These are phyloP conservation scores for Gelatoporia subvermispora DNA, from an alignment of 768 basidiomycete species.

Conservation along the genomic window DNA sequence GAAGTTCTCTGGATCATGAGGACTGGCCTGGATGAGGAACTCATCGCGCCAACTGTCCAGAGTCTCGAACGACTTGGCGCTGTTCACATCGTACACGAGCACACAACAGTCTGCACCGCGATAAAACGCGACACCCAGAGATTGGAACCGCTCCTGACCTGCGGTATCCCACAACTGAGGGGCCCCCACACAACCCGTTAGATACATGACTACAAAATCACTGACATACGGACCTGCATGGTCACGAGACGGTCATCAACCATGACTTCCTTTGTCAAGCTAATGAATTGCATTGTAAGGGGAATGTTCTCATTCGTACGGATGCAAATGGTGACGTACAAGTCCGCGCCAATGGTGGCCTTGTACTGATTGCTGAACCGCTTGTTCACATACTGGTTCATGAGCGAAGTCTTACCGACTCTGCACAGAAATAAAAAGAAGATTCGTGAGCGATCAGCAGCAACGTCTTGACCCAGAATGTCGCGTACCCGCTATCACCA, in stretches of 20 bases:
- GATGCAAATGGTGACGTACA: slow-evolving; percentile 52
- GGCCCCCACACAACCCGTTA: not conserved
- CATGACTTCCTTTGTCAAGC: slow-evolving; percentile 97
- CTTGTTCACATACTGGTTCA: slow-evolving; percentile 99
- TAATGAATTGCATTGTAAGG: slow-evolving; percentile 23
- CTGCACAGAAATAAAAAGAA: not conserved
- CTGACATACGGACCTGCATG: slow-evolving; percentile 73
- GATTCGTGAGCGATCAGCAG: not conserved
- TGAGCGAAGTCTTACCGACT: slow-evolving; percentile 98
- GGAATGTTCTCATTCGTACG: slow-evolving; percentile 1
- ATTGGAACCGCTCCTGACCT: slow-evolving; percentile 99
- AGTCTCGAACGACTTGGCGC: slow-evolving; percentile 96
- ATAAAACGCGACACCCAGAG: slow-evolving; percentile 97
- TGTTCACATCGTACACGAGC: slow-evolving; percentile 98
- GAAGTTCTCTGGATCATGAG: slow-evolving; percentile 99
- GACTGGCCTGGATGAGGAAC: slow-evolving; percentile 97
- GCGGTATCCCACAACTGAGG: slow-evolving; percentile 98
- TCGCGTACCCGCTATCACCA: slow-evolving; percentile 86
- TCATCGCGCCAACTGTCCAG: slow-evolving; percentile 99
- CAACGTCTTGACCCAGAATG: slow-evolving; percentile 15
- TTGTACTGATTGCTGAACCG: slow-evolving; percentile 99
- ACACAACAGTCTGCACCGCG: slow-evolving; percentile 99
- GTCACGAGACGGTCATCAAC: slow-evolving; percentile 97
- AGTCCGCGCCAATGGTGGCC: slow-evolving; percentile 96
- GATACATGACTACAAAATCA: not conserved